A percentile compares a stretch with the other conserved stretches of the same genome.
Conservation (phyloP, 345 rosid species). For the Heritiera fomes region DNA sequence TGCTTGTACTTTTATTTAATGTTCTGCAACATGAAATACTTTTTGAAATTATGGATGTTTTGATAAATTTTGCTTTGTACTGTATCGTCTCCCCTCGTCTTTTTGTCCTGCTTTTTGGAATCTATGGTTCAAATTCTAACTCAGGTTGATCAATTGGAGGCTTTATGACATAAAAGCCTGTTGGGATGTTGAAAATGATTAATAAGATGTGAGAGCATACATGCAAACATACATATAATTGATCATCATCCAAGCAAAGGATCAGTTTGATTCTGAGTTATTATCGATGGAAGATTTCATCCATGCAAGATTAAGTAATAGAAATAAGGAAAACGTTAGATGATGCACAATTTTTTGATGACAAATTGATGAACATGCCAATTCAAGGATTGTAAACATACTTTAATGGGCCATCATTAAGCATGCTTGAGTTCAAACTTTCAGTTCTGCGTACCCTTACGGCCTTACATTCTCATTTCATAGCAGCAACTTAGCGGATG, state of each 20-base stretch:
- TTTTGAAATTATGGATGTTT: constrained; percentile 1
- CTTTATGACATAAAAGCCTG: not conserved
- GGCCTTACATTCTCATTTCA: no score
- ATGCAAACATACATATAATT: no score
- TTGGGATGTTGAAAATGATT: not conserved
- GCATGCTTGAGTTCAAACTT: not conserved
- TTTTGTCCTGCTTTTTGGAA: not conserved
- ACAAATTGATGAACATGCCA: not conserved
- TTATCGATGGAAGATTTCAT: no score
- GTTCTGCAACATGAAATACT: constrained; percentile 19
- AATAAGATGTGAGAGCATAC: no score
- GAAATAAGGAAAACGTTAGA: not conserved
- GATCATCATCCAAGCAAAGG: no score
- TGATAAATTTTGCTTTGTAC: not conserved
- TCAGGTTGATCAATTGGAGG: not conserved
- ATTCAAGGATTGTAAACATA: not conserved
- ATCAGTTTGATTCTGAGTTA: no score
- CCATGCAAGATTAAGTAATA: no score
- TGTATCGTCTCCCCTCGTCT: not conserved
- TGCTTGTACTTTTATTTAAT: constrained; percentile 14
- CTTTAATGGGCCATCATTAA: not conserved
- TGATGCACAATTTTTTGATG: not conserved
- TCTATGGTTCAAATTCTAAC: not conserved
- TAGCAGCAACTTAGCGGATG: no score
- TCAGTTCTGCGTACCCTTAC: not conserved